Evolutionary conservation across 2,329 filamentous ascomycete genomes (phyloP).

Genomic region (Sporothrix dimorphospora): DNA sequence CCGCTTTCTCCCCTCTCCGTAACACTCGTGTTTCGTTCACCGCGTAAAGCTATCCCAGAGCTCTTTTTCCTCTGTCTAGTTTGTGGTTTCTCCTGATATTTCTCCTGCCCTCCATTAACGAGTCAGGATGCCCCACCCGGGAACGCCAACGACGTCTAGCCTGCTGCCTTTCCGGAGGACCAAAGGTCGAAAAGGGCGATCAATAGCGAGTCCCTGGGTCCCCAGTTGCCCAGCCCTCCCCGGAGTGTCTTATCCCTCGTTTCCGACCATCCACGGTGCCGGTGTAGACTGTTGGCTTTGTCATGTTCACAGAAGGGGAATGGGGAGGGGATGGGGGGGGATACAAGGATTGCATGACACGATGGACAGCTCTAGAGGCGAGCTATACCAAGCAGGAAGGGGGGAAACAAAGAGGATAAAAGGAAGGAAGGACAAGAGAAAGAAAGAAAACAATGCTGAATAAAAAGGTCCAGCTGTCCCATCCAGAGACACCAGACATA

Average conservation of each 20-base stretch:
- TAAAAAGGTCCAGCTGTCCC: too few relatives aligned
- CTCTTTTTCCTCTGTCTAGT: too few relatives aligned
- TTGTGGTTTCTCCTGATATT: neutral
- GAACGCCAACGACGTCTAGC: slow-evolving; percentile 17
- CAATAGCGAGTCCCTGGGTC: too few relatives aligned
- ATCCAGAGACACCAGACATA: too few relatives aligned
- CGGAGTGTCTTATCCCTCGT: slow-evolving; percentile 14
- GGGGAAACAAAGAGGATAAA: neutral
- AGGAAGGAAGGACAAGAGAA: neutral
- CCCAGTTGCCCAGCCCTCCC: neutral
- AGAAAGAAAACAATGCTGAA: neutral
- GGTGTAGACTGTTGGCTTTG: neutral
- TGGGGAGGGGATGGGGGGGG: too few relatives aligned
- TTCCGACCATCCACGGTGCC: neutral
- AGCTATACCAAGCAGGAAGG: neutral
- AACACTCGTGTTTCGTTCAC: neutral
- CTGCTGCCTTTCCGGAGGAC: neutral
- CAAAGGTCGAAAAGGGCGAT: neutral
- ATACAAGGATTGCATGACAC: neutral
- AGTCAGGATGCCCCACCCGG: slow-evolving; percentile 8
- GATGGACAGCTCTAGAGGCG: neutral
- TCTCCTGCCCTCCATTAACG: slow-evolving; percentile 1
- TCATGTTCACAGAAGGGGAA: too few relatives aligned
- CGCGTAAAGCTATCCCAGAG: neutral
- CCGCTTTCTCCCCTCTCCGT: neutral